These are phyloP conservation scores for Apiospora aurea DNA, from an alignment of 2,329 filamentous ascomycete genomes.

Conservation along the genomic window DNA sequence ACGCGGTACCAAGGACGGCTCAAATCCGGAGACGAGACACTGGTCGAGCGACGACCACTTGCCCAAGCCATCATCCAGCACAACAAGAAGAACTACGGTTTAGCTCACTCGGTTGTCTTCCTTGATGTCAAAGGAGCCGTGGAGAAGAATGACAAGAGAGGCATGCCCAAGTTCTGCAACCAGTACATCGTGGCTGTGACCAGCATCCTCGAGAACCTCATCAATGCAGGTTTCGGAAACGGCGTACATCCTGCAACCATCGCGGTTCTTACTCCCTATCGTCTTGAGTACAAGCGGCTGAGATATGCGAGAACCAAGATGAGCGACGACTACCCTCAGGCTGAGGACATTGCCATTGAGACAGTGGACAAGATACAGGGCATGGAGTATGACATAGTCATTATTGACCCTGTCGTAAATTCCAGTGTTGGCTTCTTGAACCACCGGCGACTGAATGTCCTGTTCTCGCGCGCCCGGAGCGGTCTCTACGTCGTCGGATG, in stretches of 20 bases:
- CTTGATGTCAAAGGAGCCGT: neutral
- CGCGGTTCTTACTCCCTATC: constrained; percentile 17
- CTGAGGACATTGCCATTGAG: neutral
- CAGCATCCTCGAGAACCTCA: neutral
- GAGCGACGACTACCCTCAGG: neutral
- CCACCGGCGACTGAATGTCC: neutral
- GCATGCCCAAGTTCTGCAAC: neutral
- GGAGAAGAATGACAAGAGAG: neutral
- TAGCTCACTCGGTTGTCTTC: neutral
- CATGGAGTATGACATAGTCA: constrained; percentile 13
- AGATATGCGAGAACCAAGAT: neutral
- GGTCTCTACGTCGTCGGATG: neutral
- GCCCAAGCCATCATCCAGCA: neutral
- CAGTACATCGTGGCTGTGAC: neutral
- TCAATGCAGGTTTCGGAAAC: neutral
- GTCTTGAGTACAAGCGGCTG: neutral
- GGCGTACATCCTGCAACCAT: neutral
- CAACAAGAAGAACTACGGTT: neutral
- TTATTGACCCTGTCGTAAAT: neutral
- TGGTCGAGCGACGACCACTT: neutral
- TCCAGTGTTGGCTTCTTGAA: neutral
- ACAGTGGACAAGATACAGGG: constrained; percentile 22
- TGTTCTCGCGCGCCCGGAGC: constrained; percentile 22
- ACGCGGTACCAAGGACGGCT: neutral
- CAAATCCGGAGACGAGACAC: neutral